A percentile compares a stretch with the other conserved stretches of the same genome.
Evolutionary conservation across 768 basidiomycete genomes (phyloP).

Genomic region (Gautieria morchelliformis): DNA sequence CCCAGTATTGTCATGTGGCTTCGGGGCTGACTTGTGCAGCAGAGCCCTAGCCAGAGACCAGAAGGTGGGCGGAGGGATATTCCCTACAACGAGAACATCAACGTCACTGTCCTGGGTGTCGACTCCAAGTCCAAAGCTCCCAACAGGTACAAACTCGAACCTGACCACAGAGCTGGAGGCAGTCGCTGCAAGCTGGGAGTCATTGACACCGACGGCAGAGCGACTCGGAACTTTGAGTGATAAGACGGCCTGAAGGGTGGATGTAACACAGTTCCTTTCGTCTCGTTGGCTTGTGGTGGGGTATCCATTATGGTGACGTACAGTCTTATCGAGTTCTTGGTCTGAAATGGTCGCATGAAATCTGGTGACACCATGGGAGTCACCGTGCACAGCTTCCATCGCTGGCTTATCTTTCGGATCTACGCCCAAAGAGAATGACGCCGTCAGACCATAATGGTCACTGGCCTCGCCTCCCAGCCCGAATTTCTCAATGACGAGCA

Average conservation of each 20-base stretch:
- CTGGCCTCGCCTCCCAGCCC: constrained; percentile 7
- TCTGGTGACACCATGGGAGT: not conserved
- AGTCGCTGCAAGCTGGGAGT: not conserved
- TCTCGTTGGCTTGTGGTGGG: not conserved
- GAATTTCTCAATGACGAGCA: constrained; percentile 1
- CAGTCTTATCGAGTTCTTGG: not conserved
- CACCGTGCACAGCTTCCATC: too few species aligned
- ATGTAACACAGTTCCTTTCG: not conserved
- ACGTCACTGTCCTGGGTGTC: constrained; percentile 14
- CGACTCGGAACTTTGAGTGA: not conserved
- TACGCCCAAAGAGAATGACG: not conserved
- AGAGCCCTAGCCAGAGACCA: constrained; percentile 11
- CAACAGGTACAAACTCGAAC: constrained; percentile 12
- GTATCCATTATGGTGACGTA: not conserved
- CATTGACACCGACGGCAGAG: not conserved
- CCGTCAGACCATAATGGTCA: constrained; percentile 11
- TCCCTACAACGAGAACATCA: constrained; percentile 16
- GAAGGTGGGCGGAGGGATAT: constrained; percentile 14
- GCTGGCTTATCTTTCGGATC: not conserved
- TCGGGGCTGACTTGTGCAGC: not conserved
- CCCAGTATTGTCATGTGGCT: not conserved
- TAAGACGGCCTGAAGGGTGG: not conserved
- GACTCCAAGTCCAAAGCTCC: constrained; percentile 15
- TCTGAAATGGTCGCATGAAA: not conserved
- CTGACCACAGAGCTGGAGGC: not conserved